Evolutionary conservation across 345 rosid species (phyloP).

Genomic region (Corymbia maculata): DNA sequence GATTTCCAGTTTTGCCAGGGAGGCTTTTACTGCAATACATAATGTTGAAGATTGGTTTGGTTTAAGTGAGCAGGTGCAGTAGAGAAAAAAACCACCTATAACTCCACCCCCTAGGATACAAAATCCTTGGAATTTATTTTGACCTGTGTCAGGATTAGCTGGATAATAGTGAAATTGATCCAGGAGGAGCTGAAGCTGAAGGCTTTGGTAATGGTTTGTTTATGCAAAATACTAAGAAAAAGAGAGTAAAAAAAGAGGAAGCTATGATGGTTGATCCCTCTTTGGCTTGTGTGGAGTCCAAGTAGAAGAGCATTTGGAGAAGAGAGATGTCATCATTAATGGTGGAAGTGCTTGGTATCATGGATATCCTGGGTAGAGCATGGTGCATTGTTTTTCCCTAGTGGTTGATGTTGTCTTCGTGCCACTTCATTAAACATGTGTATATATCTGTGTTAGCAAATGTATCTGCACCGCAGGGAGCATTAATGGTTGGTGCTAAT

Average conservation of each 20-base stretch:
- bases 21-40: not conserved
- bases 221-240: not conserved
- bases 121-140: not conserved
- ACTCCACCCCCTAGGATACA: not conserved
- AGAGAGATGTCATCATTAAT: not conserved
- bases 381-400: not conserved
- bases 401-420: not conserved
- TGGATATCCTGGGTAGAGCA: not conserved
- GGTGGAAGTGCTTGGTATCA: not conserved
- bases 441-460: not conserved
- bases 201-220: not conserved
- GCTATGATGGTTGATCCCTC: not conserved
- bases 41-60: not conserved
- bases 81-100: not conserved
- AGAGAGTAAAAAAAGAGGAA: not conserved
- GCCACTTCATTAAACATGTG: not conserved
- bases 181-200: not conserved
- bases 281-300: not conserved
- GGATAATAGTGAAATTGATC: not conserved
- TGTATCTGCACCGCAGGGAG: not conserved
- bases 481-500: not conserved
- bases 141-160: not conserved
- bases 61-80: not conserved
- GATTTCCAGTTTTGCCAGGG: not conserved
- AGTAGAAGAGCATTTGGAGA: not conserved